Conservation (phyloP, 768 basidiomycete species). For the Boletus insuetus region DNA sequence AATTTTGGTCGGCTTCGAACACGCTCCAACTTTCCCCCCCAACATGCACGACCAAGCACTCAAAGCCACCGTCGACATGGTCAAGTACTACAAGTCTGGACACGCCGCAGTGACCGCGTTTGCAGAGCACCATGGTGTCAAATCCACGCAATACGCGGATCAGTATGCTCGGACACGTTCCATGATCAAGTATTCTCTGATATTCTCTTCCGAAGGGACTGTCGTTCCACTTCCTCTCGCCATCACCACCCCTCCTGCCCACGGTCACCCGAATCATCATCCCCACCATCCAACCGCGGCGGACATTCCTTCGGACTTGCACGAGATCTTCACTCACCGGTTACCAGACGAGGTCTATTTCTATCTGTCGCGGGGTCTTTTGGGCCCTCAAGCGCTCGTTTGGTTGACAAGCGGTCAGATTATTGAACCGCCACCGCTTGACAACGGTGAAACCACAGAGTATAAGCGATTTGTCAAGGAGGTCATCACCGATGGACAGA, state of each 20-base stretch:
- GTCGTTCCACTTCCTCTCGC: conserved; percentile 81
- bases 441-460: conserved; percentile 93
- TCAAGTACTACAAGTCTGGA: conserved; percentile 90
- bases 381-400: conserved; percentile 88
- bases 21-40: conserved; percentile 77
- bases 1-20: conserved; percentile 88
- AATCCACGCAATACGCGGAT: conserved; percentile 75
- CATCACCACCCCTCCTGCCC: conserved; percentile 46
- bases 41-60: conserved; percentile 77
- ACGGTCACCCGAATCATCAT: conserved; percentile 54
- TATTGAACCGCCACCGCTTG: conserved; percentile 82
- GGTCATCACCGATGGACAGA: conserved; percentile 92
- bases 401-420: conserved; percentile 91
- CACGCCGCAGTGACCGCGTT: conserved; percentile 75
- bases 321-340: conserved; percentile 92
- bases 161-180: conserved; percentile 85
- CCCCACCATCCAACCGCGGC: conserved; percentile 71
- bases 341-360: conserved; percentile 96
- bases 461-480: conserved; percentile 95
- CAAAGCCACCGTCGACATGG: conserved; percentile 87
- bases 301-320: conserved; percentile 88
- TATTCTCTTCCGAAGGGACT: conserved; percentile 83
- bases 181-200: conserved; percentile 89
- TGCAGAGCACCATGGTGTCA: conserved; percentile 79
- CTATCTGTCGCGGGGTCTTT: conserved; percentile 89